These are phyloP conservation scores for Penicillium psychrofluorescens DNA, from an alignment of 495 filamentous ascomycete species.

Conservation along the genomic window DNA sequence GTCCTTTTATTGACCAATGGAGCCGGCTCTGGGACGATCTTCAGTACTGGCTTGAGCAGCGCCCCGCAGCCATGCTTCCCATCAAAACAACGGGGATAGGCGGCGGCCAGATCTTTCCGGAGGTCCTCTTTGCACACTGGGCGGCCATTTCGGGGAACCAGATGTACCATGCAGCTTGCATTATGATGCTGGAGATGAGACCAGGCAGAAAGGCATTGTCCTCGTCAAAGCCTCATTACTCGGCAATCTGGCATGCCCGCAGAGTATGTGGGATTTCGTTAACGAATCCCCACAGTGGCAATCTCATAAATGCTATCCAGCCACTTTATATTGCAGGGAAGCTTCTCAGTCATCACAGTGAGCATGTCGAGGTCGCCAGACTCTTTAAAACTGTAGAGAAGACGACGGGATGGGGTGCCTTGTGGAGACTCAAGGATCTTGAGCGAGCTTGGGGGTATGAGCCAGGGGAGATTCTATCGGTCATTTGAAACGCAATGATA, in stretches of 20 bases:
- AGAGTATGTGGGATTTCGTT: slow-evolving; percentile 38
- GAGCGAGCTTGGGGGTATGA: slow-evolving; percentile 34
- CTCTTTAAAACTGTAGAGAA: slow-evolving; percentile 29
- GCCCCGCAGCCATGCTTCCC: slow-evolving; percentile 28
- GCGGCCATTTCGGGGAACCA: slow-evolving; percentile 39
- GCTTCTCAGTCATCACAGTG: slow-evolving; percentile 29
- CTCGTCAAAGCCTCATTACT: slow-evolving; percentile 12
- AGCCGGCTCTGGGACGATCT: slow-evolving; percentile 28
- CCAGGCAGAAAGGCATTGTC: slow-evolving; percentile 16
- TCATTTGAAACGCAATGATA: slow-evolving; percentile 8
- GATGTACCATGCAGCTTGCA: slow-evolving; percentile 32
- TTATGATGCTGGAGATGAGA: slow-evolving; percentile 30
- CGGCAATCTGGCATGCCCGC: slow-evolving; percentile 34
- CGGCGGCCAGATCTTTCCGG: slow-evolving; percentile 22
- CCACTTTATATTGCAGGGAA: slow-evolving; percentile 38
- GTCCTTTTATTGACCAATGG: slow-evolving; percentile 20
- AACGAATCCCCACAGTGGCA: slow-evolving; percentile 34
- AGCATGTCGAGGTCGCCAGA: slow-evolving; percentile 28
- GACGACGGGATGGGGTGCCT: slow-evolving; percentile 31
- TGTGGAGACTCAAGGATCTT: slow-evolving; percentile 33
- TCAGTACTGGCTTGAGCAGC: slow-evolving; percentile 25
- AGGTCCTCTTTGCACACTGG: slow-evolving; percentile 30
- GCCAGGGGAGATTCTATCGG: slow-evolving; percentile 15
- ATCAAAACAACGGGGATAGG: slow-evolving; percentile 19
- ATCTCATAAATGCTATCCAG: slow-evolving; percentile 39